Base-by-base conservation (phyloP, 2,329 filamentous ascomycete species). In the Colletotrichum destructivum region DNA sequence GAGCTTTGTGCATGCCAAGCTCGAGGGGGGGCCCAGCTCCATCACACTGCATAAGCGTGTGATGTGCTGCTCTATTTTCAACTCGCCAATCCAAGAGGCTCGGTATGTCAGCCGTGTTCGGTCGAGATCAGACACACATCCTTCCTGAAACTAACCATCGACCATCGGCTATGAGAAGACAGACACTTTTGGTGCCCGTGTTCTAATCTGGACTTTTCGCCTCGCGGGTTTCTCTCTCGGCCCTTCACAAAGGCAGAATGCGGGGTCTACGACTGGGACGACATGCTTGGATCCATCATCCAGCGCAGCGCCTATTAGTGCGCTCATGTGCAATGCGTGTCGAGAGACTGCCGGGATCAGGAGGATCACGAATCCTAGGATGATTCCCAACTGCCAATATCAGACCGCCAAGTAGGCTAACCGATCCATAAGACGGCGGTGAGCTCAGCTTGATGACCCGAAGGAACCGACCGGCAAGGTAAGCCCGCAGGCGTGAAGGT, bases 31-130 rank as follows among this genome's bases (percentile, higher is more conserved):
- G 31, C 31, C 23, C 47, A 44, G 31, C 15, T 23, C 49, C 31
- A 21, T 63, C 49, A 54, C 49, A 55, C 18, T 55, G 61, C 61
- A 63, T 63, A 63, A 63, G 61, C 61, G 61, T 13, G 35, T 21
- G 46, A 23, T 23, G 26, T 2, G 7, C 15, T 31, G n/a, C n/a
- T 63, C 61, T 63, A 63, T 63, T 63, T 63, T 35, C 35, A 31
- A 40, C 61, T 8, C 5, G 3, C 38, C 61, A 35, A 55, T 55
- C n/a, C 11, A 35, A 18, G 16, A n/a, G 38, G 49, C 23, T 21
- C 5, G 35, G 15, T 44, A 11, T 23, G 49, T 55, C 61, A 44
- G 9, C 16, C 35, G 13, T 38, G 12, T 21, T 26, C 21, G 2
- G 31, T 13, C n/a, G 26, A 26, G 3, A 26, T 31, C 31, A 31